A percentile compares a stretch with the other conserved stretches of the same genome.
Evolutionary conservation across 1,284 basidiomycete species (phyloP).

Genomic region (Cutaneotrichosporon sp.): DNA sequence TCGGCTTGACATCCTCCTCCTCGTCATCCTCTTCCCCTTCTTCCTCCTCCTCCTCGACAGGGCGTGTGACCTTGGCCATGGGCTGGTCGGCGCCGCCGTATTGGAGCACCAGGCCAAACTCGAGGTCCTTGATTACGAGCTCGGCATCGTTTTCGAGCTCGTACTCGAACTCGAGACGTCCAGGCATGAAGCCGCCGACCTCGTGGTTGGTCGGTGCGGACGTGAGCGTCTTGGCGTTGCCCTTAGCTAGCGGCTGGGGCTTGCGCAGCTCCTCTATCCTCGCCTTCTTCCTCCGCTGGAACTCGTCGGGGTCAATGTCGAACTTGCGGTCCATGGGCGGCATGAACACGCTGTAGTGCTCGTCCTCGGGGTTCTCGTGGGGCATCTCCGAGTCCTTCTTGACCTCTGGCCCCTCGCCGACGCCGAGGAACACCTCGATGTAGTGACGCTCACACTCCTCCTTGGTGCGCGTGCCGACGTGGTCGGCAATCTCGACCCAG

Average conservation of each 20-base stretch:
- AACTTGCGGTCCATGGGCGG: constrained; percentile 69
- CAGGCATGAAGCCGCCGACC: constrained; percentile 89
- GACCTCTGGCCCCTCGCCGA: constrained; percentile 28
- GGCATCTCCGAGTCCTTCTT: constrained; percentile 18
- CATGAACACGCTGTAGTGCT: constrained; percentile 56
- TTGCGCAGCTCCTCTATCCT: constrained; percentile 67
- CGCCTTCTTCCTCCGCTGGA: constrained; percentile 81
- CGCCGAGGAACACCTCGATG: constrained; percentile 71
- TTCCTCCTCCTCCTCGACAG: constrained; percentile 38
- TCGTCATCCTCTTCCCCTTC: constrained; percentile 40
- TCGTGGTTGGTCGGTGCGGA: constrained; percentile 94
- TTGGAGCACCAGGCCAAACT: constrained; percentile 83
- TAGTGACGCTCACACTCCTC: constrained; percentile 96
- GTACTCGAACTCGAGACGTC: constrained; percentile 95
- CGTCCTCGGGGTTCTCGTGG: constrained; percentile 14
- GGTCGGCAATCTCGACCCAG: constrained; percentile 95
- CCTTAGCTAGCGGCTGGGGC: constrained; percentile 51
- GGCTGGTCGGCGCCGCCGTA: constrained; percentile 84
- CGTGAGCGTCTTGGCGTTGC: constrained; percentile 65
- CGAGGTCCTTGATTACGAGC: constrained; percentile 91
- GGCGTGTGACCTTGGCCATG: constrained; percentile 50
- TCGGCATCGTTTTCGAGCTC: constrained; percentile 97
- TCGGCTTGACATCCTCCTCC: constrained; percentile 32
- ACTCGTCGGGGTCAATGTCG: constrained; percentile 73
- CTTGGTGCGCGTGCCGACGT: constrained; percentile 90